Evolutionary conservation across 306 rosid genomes (phyloP), one percentile per base, ranked within the genome.

Genomic region (Sicyos baderoa): DNA sequence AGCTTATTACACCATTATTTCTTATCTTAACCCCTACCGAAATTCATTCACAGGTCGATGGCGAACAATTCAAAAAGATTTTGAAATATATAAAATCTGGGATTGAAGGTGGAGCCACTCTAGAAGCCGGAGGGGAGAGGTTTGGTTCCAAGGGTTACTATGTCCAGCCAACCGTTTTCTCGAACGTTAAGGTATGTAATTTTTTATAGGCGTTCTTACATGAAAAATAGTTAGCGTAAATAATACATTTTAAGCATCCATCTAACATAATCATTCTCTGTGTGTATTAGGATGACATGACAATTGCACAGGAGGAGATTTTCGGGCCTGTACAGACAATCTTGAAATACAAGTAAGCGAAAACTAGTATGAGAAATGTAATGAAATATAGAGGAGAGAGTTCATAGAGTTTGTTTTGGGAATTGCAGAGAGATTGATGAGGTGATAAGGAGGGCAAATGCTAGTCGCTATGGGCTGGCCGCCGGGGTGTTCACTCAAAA

Each of bases 251-350:
- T 25, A 50, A 49, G 40, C 51, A 74, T 35, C 47, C 47, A 23
- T 47, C 72, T 45, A 17, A 49, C 55, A 68, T 37, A 80, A 32
- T 49, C 42, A 59, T 54, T 75, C 49, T 42, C 72, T 4, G 62
- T 51, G 45, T 19, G 74, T 14, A 48, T 48, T 82, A 89, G 99
- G 99, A 90, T 78, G 84, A 76, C 73, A 90, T 90, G 97, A 48
- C 1, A 77, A 93, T 93, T 35, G 99, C 99, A 29, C 72, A 55
- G 78, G 99, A 93, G 0, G 97, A 93, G 80, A 93, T 93, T 61
- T 90, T 93, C 76, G 99, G 99, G 56, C 97, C 97, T 2, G 97
- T 93, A 68, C 99, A 90, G 75, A 29, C 91, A 72, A 88, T 93
- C 77, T 76, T 93, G 54, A 93, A 93, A 77, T 90, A 68, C 89